Base-by-base conservation (phyloP, 176 grass and related monocot genomes). In the Carex parvula region DNA sequence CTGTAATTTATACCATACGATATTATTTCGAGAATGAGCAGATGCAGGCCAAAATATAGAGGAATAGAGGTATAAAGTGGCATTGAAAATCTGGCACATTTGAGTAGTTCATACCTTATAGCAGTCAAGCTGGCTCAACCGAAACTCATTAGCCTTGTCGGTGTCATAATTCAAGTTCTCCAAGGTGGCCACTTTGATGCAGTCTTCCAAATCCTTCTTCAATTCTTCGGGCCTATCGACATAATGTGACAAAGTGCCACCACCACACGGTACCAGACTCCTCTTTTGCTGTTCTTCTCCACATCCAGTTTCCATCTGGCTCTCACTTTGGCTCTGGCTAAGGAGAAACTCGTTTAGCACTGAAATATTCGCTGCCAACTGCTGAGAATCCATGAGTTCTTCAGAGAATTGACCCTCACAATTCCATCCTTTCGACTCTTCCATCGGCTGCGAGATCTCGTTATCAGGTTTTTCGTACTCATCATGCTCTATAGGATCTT, bases 151-250 rank as follows among this genome's bases (percentile, higher is more conserved):
- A 20, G 66, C 7, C 1, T 68, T 86, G 18, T 95, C 89, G 22
- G 84, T 87, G 7, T 99, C 91, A 72, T 72, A 66, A 85, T 71
- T 95, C 44, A 46, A 2, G 29, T 56, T 46, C 7, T 91, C 86
- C n/a, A 83, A 80, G 6, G 73, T 54, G 15, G 46, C 67, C 84
- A 92, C 79, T 50, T 81, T 80, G 59, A 88, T 84, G 29, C 84
- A 95, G 41, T 94, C 91, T 86, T 99, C 91, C 72, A 99, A 70
- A 81, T 95, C 93, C 60, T 87, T 91, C 83, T 99, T 99, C 64
- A 99, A 78, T 81, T 88, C 91, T 71, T 96, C 97, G 4, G 81
- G 62, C 62, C 55, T 83, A 83, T 68, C 61, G 8, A 83, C 21
- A 66, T 83, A 83, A 66, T 83, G 81, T 9, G 44, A 83, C 61